Percentiles rank a stretch among this genome's conserved stretches.
Conservation (phyloP, 1,139 yeast genomes). For the Pichia inconspicua region DNA sequence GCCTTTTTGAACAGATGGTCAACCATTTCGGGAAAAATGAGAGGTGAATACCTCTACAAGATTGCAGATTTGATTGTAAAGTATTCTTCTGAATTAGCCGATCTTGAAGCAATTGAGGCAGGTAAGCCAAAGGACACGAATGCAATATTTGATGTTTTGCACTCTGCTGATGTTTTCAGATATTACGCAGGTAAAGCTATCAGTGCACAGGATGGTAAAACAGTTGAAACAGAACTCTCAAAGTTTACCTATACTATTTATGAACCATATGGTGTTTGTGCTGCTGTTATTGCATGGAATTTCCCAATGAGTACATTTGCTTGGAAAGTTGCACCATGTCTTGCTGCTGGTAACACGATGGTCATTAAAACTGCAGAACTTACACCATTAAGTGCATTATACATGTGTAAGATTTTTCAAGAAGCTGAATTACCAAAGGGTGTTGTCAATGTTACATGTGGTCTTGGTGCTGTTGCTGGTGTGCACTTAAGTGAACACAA, state of each 20-base stretch:
- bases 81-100: conserved; percentile 43
- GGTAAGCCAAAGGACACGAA: conserved; percentile 48
- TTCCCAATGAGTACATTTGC: conserved; percentile 53
- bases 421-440: conserved; percentile 55
- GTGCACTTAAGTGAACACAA: conserved; percentile 42
- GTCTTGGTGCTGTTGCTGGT: conserved; percentile 47
- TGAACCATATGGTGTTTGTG: conserved; percentile 57
- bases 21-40: conserved; percentile 23
- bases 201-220: conserved; percentile 38
- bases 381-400: conserved; percentile 48
- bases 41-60: conserved; percentile 39
- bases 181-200: conserved; percentile 58
- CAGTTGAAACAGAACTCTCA: conserved; percentile 43
- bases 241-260: conserved; percentile 49
- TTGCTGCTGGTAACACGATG: conserved; percentile 54
- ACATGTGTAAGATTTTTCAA: conserved; percentile 38
- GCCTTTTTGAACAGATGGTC: conserved; percentile 35
- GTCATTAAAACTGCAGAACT: conserved; percentile 50
- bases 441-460: conserved; percentile 47
- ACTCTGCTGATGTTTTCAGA: conserved; percentile 41
- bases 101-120: conserved; percentile 55
- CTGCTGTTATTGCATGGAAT: conserved; percentile 58
- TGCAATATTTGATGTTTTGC: conserved; percentile 40
- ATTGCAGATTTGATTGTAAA: conserved; percentile 45
- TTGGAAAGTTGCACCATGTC: conserved; percentile 56